Evolutionary conservation across 2,329 filamentous ascomycete species (phyloP).

Genomic region (Malbranchea cinnamomea): DNA sequence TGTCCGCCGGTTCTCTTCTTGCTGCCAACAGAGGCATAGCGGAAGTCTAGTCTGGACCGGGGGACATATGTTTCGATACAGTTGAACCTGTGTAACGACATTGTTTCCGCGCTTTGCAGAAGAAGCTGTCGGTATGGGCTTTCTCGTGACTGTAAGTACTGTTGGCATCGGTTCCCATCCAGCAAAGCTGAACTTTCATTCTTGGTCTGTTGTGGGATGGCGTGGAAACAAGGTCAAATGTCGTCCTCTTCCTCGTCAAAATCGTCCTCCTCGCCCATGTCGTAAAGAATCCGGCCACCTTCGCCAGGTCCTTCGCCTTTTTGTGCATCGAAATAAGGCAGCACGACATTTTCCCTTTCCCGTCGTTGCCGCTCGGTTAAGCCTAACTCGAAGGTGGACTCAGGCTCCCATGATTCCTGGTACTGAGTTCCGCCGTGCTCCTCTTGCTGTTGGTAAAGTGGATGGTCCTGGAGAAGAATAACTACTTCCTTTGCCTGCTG

Average conservation of each 20-base stretch:
- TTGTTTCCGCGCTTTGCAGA: too few relatives aligned
- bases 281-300: conserved; percentile 85
- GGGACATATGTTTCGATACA: too few relatives aligned
- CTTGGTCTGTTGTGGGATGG: too few relatives aligned
- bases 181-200: too few relatives aligned
- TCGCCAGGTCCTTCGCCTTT: conserved; percentile 55
- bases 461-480: conserved; percentile 61
- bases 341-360: conserved; percentile 74
- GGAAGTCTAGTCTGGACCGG: too few relatives aligned
- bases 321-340: conserved; percentile 96
- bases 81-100: too few relatives aligned
- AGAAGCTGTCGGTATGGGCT: too few relatives aligned
- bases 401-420: conserved; percentile 42
- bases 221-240: conserved; percentile 37
- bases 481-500: conserved; percentile 37
- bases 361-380: conserved; percentile 80
- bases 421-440: conserved; percentile 30
- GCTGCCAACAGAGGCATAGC: too few relatives aligned
- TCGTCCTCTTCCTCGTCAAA: conserved; percentile 96
- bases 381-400: conserved; percentile 71
- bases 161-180: too few relatives aligned
- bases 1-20: too few relatives aligned
- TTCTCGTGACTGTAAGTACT: too few relatives aligned
- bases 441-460: conserved; percentile 43
- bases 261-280: conserved; percentile 92